phyloP scores from a whole-genome alignment of 2,329 filamentous ascomycete genomes.

The Ustulina deusta region DNA sequence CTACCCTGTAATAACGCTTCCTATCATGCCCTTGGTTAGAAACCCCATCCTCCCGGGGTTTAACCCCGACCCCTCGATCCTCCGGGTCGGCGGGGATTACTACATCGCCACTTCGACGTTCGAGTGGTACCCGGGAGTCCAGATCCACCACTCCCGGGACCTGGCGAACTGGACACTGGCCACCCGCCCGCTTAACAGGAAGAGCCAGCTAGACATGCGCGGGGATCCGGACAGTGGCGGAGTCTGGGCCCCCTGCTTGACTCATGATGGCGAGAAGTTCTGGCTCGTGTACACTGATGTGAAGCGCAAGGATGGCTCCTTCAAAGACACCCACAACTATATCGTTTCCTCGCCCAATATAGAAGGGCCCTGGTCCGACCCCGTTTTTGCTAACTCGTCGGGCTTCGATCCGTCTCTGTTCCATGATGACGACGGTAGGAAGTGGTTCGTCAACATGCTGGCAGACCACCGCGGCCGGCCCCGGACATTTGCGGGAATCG shows the following conservation, averaged over 20 bases:
- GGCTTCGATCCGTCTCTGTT: slow-evolving; percentile 73
- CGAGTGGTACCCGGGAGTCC: slow-evolving; percentile 67
- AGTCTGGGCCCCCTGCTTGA: slow-evolving; percentile 74
- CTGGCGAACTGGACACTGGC: slow-evolving; percentile 65
- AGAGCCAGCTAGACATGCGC: slow-evolving; percentile 67
- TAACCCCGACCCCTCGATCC: slow-evolving; percentile 66
- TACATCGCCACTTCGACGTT: slow-evolving; percentile 69
- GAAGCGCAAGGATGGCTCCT: slow-evolving; percentile 74
- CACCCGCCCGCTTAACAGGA: slow-evolving; percentile 61
- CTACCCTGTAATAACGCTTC: slow-evolving; percentile 9
- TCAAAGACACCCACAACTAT: slow-evolving; percentile 74
- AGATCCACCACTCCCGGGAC: slow-evolving; percentile 66
- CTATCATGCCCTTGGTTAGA: slow-evolving; percentile 59
- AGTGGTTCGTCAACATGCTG: slow-evolving; percentile 70
- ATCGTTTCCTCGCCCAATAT: slow-evolving; percentile 67
- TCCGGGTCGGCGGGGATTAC: slow-evolving; percentile 65
- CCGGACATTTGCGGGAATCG: slow-evolving; percentile 66
- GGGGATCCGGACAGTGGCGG: slow-evolving; percentile 71
- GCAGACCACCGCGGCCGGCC: slow-evolving; percentile 65
- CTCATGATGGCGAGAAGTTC: slow-evolving; percentile 69
- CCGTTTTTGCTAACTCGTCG: slow-evolving; percentile 69
- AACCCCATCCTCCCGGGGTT: slow-evolving; percentile 70
- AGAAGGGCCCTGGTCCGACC: slow-evolving; percentile 72
- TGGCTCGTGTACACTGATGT: slow-evolving; percentile 75
- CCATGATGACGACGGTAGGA: slow-evolving; percentile 67